phyloP scores from a whole-genome alignment of 140 eudicot genomes.

The Bidens hawaiensis region DNA sequence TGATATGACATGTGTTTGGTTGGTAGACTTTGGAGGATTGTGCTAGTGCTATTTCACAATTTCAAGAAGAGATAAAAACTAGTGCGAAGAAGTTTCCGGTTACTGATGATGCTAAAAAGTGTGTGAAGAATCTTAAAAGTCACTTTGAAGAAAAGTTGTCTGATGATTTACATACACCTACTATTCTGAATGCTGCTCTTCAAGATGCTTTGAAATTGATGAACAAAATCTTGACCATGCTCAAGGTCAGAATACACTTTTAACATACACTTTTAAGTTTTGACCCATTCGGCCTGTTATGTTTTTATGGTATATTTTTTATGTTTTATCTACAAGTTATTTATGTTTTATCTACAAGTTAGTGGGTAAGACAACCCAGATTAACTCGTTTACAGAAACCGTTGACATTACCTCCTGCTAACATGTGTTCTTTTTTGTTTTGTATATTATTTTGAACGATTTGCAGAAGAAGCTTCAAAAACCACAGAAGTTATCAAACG shows the following conservation, averaged over 20 bases:
- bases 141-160: conserved; percentile 54
- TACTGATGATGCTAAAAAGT: conserved; percentile 44
- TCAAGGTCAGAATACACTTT: conserved; percentile 43
- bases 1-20: conserved; percentile 10
- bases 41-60: conserved; percentile 37
- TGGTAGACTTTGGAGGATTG: conserved; percentile 76
- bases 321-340: background rate
- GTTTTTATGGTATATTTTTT: background rate
- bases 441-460: conserved; percentile 11
- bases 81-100: conserved; percentile 31
- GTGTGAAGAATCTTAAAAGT: conserved; percentile 34
- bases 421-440: background rate
- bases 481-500: conserved; percentile 41
- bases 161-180: conserved; percentile 76
- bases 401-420: background rate
- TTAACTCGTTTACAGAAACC: background rate
- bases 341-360: background rate
- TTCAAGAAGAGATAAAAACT: conserved; percentile 31
- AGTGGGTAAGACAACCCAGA: background rate
- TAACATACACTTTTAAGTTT: background rate
- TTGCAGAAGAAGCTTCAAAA: conserved; percentile 69
- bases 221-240: conserved; percentile 47
- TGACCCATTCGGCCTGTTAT: background rate
- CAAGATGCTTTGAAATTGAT: conserved; percentile 58
- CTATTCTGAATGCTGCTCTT: conserved; percentile 58